A percentile compares a stretch with the other conserved stretches of the same genome.
Conservation (phyloP, 352 stramenopile species). For the Pythium pyrilobum region DNA sequence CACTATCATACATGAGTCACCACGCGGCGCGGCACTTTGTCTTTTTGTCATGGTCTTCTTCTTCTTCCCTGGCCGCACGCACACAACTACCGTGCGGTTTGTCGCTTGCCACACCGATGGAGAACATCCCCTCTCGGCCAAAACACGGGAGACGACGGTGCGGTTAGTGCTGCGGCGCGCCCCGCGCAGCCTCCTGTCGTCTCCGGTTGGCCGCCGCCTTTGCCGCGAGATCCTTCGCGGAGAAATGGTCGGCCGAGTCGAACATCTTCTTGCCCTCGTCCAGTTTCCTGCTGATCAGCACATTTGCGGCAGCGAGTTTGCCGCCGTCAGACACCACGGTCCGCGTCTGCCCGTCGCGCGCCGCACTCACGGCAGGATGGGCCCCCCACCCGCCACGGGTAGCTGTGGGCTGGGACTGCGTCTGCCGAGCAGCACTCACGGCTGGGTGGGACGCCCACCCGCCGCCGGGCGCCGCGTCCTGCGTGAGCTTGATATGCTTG, state of each 20-base stretch:
- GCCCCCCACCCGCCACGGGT: slow-evolving; percentile 9
- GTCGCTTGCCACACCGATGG: not conserved
- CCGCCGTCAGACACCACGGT: slow-evolving; percentile 16
- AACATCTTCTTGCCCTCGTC: slow-evolving; percentile 62
- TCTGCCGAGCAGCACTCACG: not conserved
- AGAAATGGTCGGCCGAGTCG: slow-evolving; percentile 73
- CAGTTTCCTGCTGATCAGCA: slow-evolving; percentile 63
- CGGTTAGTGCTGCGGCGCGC: not conserved
- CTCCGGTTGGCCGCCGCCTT: slow-evolving; percentile 21
- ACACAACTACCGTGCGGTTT: not conserved
- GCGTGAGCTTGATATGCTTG: slow-evolving; percentile 78
- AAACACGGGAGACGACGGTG: no score
- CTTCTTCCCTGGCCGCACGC: not conserved
- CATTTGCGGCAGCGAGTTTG: slow-evolving; percentile 46
- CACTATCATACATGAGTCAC: no score
- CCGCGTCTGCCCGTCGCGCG: not conserved
- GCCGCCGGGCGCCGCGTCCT: slow-evolving; percentile 18
- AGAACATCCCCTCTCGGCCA: no score
- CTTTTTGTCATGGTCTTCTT: not conserved
- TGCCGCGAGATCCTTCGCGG: slow-evolving; percentile 21
- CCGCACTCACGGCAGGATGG: not conserved
- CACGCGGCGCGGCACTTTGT: no score
- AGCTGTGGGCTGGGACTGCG: not conserved
- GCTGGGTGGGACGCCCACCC: not conserved
- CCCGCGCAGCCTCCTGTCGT: not conserved